Base-by-base conservation (phyloP, 192 early-diverging fungal species). In the Paraglomus occultum region DNA sequence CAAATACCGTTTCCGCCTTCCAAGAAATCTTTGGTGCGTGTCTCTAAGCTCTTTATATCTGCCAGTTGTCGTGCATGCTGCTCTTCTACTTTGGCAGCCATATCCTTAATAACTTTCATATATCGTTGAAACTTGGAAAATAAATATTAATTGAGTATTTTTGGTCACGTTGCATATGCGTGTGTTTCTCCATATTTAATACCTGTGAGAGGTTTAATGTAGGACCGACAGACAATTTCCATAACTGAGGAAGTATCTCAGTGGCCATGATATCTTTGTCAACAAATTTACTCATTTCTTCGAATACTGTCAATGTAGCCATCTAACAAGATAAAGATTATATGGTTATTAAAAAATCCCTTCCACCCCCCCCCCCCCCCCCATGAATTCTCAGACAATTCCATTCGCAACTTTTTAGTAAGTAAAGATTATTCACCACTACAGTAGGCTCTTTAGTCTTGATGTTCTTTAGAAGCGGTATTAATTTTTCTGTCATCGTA, bases 231-330 rank as follows among this genome's bases (percentile, higher is more conserved):
- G 83, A 73, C 72, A 92, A 76, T 12, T 78, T 76, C 94, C 94
- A 95, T 40, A 94, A 74, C 46, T 89, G 88, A 4, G 90, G 91
- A 53, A 95, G 58, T 15, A 95, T 82, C 57, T 90, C 89, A 1
- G 80, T 87, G 8, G 92, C 94, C 20, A 92, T 84, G 0, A 84
- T 70, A 31, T 89, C 88, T 59, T 88, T 89, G 42, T 95, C 92
- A 12, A 92, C 68, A 62, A 84, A 69, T 45, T 83, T 83, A 2
- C 90, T 87, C 73, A 91, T 80, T 22, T 95, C 89, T 54, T 91
- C 90, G 71, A 92, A 95, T 48, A 94, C 86, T 20, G 84, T 82
- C 49, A 93, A 74, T 23, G 92, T 87, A 5, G 90, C 89, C 78
- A 95, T 82, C 78, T 88, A 78, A 8, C 7, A 50, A 52, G 49